Percentiles rank a stretch among this genome's conserved stretches.
These are phyloP conservation scores for Fusarium tupiense DNA, from an alignment of 2,329 filamentous ascomycete genomes.

Conservation along the genomic window DNA sequence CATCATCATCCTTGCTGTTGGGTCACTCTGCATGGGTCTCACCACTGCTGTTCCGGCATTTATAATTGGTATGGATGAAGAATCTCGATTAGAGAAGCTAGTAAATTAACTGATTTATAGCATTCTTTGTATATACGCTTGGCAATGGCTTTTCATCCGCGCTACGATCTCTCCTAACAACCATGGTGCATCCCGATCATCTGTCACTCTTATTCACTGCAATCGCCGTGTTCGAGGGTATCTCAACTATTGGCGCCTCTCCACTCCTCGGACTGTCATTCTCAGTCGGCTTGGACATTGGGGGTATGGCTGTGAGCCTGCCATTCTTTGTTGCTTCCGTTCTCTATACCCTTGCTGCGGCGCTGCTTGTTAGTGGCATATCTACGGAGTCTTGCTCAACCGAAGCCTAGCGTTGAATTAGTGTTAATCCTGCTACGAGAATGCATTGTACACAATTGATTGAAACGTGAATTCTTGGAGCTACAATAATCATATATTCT, in stretches of 20 bases:
- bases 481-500: too few species aligned
- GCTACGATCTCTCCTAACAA: neutral
- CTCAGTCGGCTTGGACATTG: neutral
- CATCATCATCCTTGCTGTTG: neutral
- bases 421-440: fast-evolving
- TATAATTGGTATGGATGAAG: neutral
- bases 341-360: neutral
- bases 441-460: neutral
- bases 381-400: neutral
- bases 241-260: neutral
- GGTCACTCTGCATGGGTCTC: neutral
- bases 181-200: neutral
- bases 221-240: neutral
- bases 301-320: neutral
- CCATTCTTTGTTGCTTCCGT: neutral
- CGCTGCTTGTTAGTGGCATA: neutral
- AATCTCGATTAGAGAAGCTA: neutral
- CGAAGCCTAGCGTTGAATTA: neutral
- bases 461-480: fast-evolving
- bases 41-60: neutral
- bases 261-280: neutral
- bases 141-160: neutral
- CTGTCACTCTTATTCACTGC: neutral
- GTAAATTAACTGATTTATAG: neutral
- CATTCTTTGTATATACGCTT: neutral